phyloP scores from a whole-genome alignment of 2,329 filamentous ascomycete genomes.

The Nigrospora sphaerica region DNA sequence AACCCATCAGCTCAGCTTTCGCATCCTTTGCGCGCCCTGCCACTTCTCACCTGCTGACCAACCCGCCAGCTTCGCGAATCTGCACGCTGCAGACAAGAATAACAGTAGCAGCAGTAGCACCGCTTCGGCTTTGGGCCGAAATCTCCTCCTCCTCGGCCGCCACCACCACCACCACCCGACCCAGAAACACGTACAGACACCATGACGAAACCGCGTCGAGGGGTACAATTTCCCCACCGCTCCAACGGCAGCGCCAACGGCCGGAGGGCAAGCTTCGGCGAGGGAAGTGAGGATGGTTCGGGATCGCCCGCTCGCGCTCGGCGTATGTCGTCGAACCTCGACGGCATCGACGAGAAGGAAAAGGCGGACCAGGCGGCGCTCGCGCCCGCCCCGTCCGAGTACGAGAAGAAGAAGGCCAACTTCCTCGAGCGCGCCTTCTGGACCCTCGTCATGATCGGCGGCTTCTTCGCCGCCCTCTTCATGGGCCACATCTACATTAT shows the following conservation, averaged over 20 bases:
- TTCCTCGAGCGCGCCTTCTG: constrained; percentile 96
- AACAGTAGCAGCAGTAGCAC: too few relatives aligned
- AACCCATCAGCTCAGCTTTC: too few relatives aligned
- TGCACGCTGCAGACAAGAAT: too few relatives aligned
- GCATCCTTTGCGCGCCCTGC: too few relatives aligned
- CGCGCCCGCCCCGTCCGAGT: constrained; percentile 50
- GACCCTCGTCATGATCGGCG: constrained; percentile 94
- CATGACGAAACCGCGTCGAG: constrained; percentile 35
- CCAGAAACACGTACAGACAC: constrained; percentile 2
- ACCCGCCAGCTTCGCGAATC: too few relatives aligned
- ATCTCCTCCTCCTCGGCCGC: background rate
- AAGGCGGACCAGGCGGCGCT: constrained; percentile 30
- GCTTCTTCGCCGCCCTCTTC: constrained; percentile 89
- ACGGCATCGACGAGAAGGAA: constrained; percentile 32
- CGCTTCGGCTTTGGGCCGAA: too few relatives aligned
- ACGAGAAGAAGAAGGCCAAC: constrained; percentile 98
- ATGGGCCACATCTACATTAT: constrained; percentile 98
- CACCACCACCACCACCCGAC: background rate
- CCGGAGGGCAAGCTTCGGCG: constrained; percentile 64
- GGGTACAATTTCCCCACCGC: constrained; percentile 48
- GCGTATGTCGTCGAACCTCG: constrained; percentile 17
- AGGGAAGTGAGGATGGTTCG: constrained; percentile 55
- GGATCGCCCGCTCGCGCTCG: constrained; percentile 19
- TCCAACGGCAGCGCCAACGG: constrained; percentile 43
- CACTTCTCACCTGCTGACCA: too few relatives aligned